phyloP scores from a whole-genome alignment of 345 rosid species.

The Syzygium jambos region DNA sequence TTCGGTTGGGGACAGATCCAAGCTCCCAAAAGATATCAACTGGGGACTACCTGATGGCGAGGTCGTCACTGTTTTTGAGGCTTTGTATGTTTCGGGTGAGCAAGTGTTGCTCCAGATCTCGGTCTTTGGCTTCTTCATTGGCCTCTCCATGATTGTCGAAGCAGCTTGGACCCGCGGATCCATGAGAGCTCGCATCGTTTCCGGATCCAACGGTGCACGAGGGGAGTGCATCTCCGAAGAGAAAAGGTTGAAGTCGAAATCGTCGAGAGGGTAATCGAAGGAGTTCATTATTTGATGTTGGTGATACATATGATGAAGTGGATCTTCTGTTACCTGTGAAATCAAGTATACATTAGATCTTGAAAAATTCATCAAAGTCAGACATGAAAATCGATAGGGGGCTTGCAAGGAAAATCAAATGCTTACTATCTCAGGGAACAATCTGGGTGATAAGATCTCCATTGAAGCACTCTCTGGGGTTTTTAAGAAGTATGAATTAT shows the following conservation, averaged over 20 bases:
- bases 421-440: conserved; percentile 26
- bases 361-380: neutral
- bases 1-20: conserved; percentile 3
- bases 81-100: neutral
- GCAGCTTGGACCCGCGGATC: neutral
- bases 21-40: conserved; percentile 31
- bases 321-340: neutral
- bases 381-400: neutral
- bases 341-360: neutral
- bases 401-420: neutral
- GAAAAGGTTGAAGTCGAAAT: neutral
- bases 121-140: conserved; percentile 25
- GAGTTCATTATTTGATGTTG: neutral
- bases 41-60: conserved; percentile 24
- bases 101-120: conserved; percentile 17
- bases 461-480: neutral
- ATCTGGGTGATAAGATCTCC: conserved; percentile 19
- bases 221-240: neutral
- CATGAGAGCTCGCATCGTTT: neutral
- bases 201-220: neutral
- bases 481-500: neutral
- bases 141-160: neutral
- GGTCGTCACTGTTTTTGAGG: neutral
- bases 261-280: neutral
- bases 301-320: neutral